These are phyloP conservation scores for Huiozyma sinensis DNA, from an alignment of 805 yeast species.

Conservation along the genomic window DNA sequence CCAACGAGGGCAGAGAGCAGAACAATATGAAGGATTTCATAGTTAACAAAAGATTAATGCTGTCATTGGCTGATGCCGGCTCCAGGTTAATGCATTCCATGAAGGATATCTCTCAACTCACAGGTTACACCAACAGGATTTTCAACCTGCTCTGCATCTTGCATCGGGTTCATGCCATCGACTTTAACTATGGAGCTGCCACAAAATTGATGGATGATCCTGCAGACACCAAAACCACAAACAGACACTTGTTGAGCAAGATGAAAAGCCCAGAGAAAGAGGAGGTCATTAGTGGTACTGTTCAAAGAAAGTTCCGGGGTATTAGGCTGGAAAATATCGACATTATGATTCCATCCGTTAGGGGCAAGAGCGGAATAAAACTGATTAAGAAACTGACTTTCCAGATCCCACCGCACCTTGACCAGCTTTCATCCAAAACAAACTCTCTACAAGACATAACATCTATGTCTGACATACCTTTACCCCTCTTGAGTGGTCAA, in stretches of 20 bases:
- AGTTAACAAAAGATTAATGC: slow-evolving; percentile 81
- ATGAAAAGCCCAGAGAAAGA: slow-evolving; percentile 7
- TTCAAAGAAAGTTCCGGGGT: slow-evolving; percentile 69
- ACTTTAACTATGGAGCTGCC: slow-evolving; percentile 30
- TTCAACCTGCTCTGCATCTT: slow-evolving; percentile 64
- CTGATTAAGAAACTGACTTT: slow-evolving; percentile 55
- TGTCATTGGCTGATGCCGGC: slow-evolving; percentile 91
- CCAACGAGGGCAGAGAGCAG: slow-evolving; percentile 31
- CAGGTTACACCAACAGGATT: slow-evolving; percentile 83
- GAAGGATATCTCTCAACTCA: slow-evolving; percentile 80
- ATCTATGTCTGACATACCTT: slow-evolving; percentile 10
- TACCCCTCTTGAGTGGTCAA: slow-evolving; percentile 23
- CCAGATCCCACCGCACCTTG: slow-evolving; percentile 31
- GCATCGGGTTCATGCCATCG: slow-evolving; percentile 66
- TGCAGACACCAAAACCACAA: background rate
- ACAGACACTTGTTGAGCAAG: background rate
- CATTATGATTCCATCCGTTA: slow-evolving; percentile 60
- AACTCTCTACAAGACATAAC: slow-evolving; percentile 31
- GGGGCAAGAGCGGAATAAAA: slow-evolving; percentile 51
- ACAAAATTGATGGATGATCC: background rate
- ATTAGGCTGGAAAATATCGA: slow-evolving; percentile 75
- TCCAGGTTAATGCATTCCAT: slow-evolving; percentile 89
- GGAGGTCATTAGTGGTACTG: slow-evolving; percentile 63
- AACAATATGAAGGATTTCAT: slow-evolving; percentile 77
- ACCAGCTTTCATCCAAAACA: slow-evolving; percentile 16